Evolutionary conservation across 2,329 filamentous ascomycete genomes (phyloP), one percentile per base, ranked within the genome.

Genomic region (Talaromyces sp.): DNA sequence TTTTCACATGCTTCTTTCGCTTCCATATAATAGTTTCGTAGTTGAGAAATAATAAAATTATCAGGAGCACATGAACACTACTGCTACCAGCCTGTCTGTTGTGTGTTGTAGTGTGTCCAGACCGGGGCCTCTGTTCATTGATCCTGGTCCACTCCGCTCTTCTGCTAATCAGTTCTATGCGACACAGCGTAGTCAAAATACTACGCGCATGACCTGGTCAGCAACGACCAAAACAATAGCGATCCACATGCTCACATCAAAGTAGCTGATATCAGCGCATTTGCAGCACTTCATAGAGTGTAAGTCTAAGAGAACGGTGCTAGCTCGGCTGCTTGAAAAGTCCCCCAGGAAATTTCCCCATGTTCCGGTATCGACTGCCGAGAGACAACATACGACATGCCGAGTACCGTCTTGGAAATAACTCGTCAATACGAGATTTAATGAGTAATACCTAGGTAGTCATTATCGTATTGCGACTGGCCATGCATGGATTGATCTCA

Each of bases 291-390:
- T 7, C 11, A 16, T 48, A 31, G 12, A 46, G 11, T 46, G 14
- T 5, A 14, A 31, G 4, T n/a, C n/a, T n/a, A 18, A 42, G n/a
- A 16, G 7, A 40, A 40, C 33, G 33, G 37, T 28, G 9, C 23
- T 21, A 54, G 48, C 48, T 52, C 48, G 28, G 48, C 28, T 33
- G 48, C 48, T 21, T 5, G 11, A n/a, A 18, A n/a, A 33, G 14
- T 1, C 12, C 12, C n/a, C 48, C 46, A 52, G 1, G 25, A 3
- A 50, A 33, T 6, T 50, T 50, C 48, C 48, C 48, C 48, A 54
- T 33, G 21, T 54, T 54, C 48, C 48, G 48, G 48, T 33, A 14
- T 54, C 48, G 48, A 54, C 25, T 54, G 48, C 48, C 48, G 48
- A 54, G 25, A 54, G n/a, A 28, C 25, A 33, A n/a, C 48, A 54